A percentile compares a stretch with the other conserved stretches of the same genome.
These are phyloP conservation scores for Canavalia gladiata DNA, from an alignment of 306 rosid genomes.

Conservation along the genomic window DNA sequence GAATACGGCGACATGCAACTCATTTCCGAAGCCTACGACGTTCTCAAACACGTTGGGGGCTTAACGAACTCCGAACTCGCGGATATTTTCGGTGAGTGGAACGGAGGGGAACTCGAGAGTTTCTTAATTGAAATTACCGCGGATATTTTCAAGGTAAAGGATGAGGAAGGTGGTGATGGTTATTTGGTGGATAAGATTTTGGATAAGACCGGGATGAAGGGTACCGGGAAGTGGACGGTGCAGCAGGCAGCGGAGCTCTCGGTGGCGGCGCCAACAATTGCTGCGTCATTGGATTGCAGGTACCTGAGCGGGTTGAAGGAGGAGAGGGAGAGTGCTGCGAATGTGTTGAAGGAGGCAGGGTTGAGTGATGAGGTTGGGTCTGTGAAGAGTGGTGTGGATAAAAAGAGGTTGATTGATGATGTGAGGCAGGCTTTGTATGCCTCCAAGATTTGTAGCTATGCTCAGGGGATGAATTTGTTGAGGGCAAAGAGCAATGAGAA, in stretches of 20 bases:
- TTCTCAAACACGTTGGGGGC: constrained; percentile 82
- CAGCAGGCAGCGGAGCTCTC: constrained; percentile 97
- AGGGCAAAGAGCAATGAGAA: constrained; percentile 88
- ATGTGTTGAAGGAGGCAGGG: constrained; percentile 78
- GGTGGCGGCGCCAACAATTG: constrained; percentile 88
- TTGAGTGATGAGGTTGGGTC: constrained; percentile 65
- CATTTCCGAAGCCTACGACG: constrained; percentile 93
- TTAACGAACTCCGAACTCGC: constrained; percentile 72
- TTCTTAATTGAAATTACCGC: constrained; percentile 87
- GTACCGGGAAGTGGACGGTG: constrained; percentile 97
- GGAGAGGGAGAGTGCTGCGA: constrained; percentile 85
- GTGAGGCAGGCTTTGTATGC: constrained; percentile 96
- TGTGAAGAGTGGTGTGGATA: constrained; percentile 65
- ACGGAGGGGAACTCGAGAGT: constrained; percentile 88
- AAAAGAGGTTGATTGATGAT: constrained; percentile 87
- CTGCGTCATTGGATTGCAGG: constrained; percentile 88
- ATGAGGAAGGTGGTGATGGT: constrained; percentile 69
- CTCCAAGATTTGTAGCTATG: constrained; percentile 95
- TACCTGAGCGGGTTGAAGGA: constrained; percentile 90
- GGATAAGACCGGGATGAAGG: constrained; percentile 97
- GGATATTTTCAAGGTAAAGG: constrained; percentile 86
- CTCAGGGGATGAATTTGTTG: constrained; percentile 94
- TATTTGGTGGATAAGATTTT: constrained; percentile 85
- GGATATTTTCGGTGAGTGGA: constrained; percentile 83
- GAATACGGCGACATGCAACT: constrained; percentile 96